phyloP scores from a whole-genome alignment of 345 rosid genomes.

The Acer campestre region DNA sequence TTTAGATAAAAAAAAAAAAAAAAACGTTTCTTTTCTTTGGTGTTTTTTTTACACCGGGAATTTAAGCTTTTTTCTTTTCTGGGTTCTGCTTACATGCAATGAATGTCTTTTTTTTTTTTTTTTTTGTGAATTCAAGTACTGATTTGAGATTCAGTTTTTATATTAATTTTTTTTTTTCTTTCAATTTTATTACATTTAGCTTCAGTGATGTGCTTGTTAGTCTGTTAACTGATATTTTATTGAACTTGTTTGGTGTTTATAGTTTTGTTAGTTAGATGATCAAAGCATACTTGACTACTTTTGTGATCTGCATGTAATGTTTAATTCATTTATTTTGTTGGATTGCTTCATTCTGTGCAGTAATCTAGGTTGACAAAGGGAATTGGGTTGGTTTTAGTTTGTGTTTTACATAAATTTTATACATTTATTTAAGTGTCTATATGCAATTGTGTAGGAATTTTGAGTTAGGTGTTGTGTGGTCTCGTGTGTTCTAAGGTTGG shows the following conservation, averaged over 20 bases:
- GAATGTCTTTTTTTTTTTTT: not conserved
- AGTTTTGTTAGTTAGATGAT: slow-evolving; percentile 12
- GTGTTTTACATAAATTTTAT: not conserved
- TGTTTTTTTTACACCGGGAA: not conserved
- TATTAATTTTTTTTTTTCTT: not conserved
- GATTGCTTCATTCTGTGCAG: not conserved
- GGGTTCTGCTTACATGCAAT: slow-evolving; percentile 27
- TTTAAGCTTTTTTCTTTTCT: slow-evolving; percentile 3
- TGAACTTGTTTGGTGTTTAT: slow-evolving; percentile 7
- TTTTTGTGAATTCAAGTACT: not conserved
- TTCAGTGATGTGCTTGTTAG: not conserved
- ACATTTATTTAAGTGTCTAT: slow-evolving; percentile 1
- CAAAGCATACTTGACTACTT: not conserved
- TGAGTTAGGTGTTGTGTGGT: slow-evolving; percentile 7
- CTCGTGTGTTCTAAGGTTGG: slow-evolving; percentile 2
- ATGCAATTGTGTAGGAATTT: not conserved
- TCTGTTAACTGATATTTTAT: not conserved
- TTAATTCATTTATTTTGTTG: not conserved
- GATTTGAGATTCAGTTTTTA: not conserved
- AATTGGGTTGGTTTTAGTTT: slow-evolving; percentile 14
- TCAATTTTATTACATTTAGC: not conserved
- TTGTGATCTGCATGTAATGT: slow-evolving; percentile 25
- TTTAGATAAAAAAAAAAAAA: not conserved
- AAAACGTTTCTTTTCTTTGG: not conserved
- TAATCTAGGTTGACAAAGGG: slow-evolving; percentile 1